Evolutionary conservation across 495 filamentous ascomycete genomes (phyloP).

Genomic region (Aspergillus homomorphus): DNA sequence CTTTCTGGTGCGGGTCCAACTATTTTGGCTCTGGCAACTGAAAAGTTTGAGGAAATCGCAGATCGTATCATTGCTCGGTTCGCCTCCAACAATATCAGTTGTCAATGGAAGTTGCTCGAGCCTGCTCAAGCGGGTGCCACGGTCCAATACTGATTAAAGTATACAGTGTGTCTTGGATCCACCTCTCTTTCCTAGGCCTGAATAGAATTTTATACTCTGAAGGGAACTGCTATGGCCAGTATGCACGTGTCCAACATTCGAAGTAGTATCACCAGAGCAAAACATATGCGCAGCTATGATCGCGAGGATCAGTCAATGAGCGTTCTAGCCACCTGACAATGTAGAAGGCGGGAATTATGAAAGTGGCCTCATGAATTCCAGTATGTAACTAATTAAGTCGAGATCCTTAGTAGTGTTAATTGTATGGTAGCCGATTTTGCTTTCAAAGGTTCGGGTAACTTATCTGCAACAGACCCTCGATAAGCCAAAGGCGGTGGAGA

Average conservation of each 20-base stretch:
- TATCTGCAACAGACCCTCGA: neutral
- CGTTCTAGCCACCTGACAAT: too few relatives aligned
- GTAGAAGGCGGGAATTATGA: too few relatives aligned
- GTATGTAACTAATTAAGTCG: too few relatives aligned
- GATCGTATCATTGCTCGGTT: conserved; percentile 69
- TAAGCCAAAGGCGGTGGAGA: neutral
- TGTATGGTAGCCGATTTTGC: neutral
- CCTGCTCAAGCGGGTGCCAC: conserved; percentile 80
- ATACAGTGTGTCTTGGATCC: neutral
- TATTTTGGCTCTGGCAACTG: conserved; percentile 85
- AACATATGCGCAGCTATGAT: too few relatives aligned
- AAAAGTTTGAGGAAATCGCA: conserved; percentile 82
- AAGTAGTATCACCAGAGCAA: too few relatives aligned
- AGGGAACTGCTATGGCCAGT: too few relatives aligned
- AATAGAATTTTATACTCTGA: too few relatives aligned
- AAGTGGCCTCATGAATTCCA: too few relatives aligned
- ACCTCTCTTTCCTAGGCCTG: too few relatives aligned
- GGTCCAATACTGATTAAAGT: conserved; percentile 35
- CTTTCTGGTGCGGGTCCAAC: conserved; percentile 92
- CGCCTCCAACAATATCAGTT: conserved; percentile 63
- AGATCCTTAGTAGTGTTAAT: too few relatives aligned
- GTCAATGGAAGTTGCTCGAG: conserved; percentile 82
- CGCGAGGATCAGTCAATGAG: too few relatives aligned
- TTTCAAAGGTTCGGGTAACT: neutral
- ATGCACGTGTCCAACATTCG: too few relatives aligned